Evolutionary conservation across 2,329 filamentous ascomycete species (phyloP).

Genomic region (Teratosphaeria zuluensis): DNA sequence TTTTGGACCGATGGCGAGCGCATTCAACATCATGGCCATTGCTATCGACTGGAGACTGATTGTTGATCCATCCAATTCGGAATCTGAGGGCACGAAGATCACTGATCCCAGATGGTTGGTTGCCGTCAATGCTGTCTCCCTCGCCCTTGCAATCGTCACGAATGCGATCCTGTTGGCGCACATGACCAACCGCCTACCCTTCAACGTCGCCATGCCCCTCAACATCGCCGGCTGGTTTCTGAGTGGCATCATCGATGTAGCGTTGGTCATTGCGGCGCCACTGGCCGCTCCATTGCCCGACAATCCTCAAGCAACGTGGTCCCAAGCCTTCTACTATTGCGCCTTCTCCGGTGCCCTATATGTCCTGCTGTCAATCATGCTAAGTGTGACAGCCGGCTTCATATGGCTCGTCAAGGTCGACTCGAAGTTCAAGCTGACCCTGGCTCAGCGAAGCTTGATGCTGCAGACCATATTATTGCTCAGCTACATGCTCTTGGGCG

Average conservation of each 20-base stretch:
- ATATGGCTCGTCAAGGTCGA: constrained; percentile 57
- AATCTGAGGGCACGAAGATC: constrained; percentile 33
- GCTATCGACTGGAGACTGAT: constrained; percentile 43
- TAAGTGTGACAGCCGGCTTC: constrained; percentile 68
- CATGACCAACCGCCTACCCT: constrained; percentile 43
- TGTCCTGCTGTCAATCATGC: constrained; percentile 60
- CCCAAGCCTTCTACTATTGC: constrained; percentile 78
- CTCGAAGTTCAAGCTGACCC: constrained; percentile 65
- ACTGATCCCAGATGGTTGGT: constrained; percentile 41
- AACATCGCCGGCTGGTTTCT: constrained; percentile 71
- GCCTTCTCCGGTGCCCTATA: constrained; percentile 71
- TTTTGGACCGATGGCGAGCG: constrained; percentile 16
- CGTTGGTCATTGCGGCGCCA: constrained; percentile 56
- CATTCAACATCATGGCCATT: constrained; percentile 31
- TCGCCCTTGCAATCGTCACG: constrained; percentile 42
- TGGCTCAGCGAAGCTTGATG: constrained; percentile 76
- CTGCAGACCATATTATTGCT: constrained; percentile 77
- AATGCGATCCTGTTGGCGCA: constrained; percentile 45
- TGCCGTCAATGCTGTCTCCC: constrained; percentile 42
- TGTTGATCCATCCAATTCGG: constrained; percentile 32
- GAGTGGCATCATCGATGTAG: constrained; percentile 51
- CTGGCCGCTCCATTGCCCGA: constrained; percentile 43
- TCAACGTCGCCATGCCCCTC: constrained; percentile 68
- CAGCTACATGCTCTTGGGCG: constrained; percentile 65
- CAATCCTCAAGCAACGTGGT: constrained; percentile 46